These are phyloP conservation scores for Penicillium sp. DNA, from an alignment of 2,329 filamentous ascomycete genomes.

Conservation along the genomic window DNA sequence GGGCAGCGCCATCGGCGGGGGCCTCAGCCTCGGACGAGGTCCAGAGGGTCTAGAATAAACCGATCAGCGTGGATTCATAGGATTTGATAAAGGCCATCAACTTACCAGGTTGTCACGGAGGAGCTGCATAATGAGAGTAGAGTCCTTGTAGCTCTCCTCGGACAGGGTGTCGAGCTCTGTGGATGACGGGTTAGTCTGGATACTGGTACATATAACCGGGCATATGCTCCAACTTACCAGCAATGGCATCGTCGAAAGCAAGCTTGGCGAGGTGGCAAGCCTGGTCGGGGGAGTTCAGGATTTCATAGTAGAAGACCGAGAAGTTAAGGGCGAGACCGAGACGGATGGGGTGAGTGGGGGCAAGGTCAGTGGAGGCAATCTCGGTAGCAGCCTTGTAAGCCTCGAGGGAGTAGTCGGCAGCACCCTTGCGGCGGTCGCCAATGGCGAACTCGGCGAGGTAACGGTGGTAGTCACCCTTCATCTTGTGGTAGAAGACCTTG, in stretches of 20 bases:
- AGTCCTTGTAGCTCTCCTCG: constrained; percentile 99
- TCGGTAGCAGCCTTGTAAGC: constrained; percentile 95
- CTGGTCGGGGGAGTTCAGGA: constrained; percentile 96
- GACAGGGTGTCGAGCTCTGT: constrained; percentile 92
- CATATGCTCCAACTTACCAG: constrained; percentile 55
- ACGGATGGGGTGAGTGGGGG: constrained; percentile 89
- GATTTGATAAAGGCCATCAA: constrained; percentile 11
- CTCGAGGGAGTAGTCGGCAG: constrained; percentile 91
- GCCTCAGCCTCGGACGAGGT: constrained; percentile 97
- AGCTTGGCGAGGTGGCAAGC: constrained; percentile 97
- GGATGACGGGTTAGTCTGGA: constrained; percentile 25
- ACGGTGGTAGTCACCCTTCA: constrained; percentile 99
- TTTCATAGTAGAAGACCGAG: constrained; percentile 99
- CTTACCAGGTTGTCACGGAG: constrained; percentile 92
- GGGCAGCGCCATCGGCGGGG: constrained; percentile 54
- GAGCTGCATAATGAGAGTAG: constrained; percentile 97
- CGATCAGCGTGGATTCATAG: neutral
- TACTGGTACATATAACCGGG: neutral
- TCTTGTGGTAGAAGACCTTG: constrained; percentile 99
- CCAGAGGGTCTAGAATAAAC: constrained; percentile 81
- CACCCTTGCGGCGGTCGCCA: constrained; percentile 92
- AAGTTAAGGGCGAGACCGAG: constrained; percentile 92
- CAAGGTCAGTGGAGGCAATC: constrained; percentile 84
- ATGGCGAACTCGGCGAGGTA: constrained; percentile 97
- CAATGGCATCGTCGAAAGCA: constrained; percentile 95